Base-by-base conservation (phyloP, 2,329 filamentous ascomycete genomes). In the Aspergillus aculeatus region DNA sequence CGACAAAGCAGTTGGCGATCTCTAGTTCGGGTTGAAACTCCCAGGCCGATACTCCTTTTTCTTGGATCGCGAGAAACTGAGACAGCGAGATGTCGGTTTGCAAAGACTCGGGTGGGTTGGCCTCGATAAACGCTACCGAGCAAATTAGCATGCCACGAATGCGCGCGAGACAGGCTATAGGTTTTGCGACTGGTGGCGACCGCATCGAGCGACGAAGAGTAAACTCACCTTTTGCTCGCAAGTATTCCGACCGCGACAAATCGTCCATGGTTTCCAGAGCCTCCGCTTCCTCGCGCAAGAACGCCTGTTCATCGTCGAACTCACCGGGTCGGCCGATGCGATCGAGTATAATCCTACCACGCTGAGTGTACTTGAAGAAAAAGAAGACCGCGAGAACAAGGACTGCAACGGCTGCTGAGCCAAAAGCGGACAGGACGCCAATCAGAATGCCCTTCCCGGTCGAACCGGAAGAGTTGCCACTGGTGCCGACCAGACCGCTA, bases 31-130 rank as follows among this genome's bases (percentile, higher is more conserved):
- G 95, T 76, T 98, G 95, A 71, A 99, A 99, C 76, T 99, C 95
- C 95, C 95, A 99, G 6, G 95, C 95, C 5, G 95, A 96, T n/a
- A 99, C 94, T 54, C 95, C 95, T 77, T 99, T 99, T 80, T 99
- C 95, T 80, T 99, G 95, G 66, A 99, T 99, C 47, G 95, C 95
- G 60, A 99, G 84, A 75, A 96, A 98, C 75, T 99, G 95, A 38
- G 95, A 98, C 64, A 99, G 81, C 23, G 95, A 98, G 65, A 99
- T 99, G 73, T 99, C 95, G 67, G 95, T 98, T 71, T 95, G 92
- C 60, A 94, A 81, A 7, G 95, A 98, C 76, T 99, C 95, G 65
- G 95, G 92, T 3, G 94, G 95, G 73, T 98, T 97, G 58, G 89
- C 91, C 75, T 95, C 89, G 63, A 97, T 87, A 73, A 96, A 99